Conservation (phyloP, 306 rosid genomes). For the Medicago arabica region DNA sequence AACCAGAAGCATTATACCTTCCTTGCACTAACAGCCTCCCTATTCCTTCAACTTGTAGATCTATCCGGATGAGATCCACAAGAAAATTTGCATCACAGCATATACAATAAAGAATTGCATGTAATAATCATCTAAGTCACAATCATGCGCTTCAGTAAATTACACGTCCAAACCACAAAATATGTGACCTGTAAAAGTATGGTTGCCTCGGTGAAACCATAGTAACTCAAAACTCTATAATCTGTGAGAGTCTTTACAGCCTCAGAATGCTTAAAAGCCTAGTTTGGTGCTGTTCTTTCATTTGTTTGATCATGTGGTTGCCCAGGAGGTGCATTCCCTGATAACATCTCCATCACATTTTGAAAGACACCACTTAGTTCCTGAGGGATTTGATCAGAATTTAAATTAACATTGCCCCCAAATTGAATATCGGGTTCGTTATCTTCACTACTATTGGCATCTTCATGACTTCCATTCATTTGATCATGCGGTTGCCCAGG, state of each 20-base stretch:
- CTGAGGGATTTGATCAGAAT: conserved; percentile 71
- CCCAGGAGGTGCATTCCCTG: conserved; percentile 54
- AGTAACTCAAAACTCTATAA: conserved; percentile 12
- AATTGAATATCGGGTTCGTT: conserved; percentile 2
- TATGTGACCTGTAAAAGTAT: conserved; percentile 8
- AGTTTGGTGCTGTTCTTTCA: conserved; percentile 67
- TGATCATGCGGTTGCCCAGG: conserved; percentile 58
- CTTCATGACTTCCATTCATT: conserved; percentile 44
- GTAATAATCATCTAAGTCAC: background rate
- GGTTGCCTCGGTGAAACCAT: background rate
- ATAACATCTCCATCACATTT: conserved; percentile 74
- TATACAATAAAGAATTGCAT: conserved; percentile 15
- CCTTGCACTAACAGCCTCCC: background rate
- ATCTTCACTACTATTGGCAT: background rate
- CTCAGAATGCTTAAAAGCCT: conserved; percentile 25
- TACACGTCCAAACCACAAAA: conserved; percentile 13
- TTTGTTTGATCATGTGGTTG: conserved; percentile 55
- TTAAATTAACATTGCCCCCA: conserved; percentile 59
- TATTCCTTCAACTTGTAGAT: conserved; percentile 1
- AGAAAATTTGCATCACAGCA: background rate
- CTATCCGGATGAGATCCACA: background rate
- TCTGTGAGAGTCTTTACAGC: conserved; percentile 32
- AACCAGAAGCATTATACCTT: background rate
- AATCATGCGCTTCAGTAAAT: background rate
- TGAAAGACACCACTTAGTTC: conserved; percentile 65